Percentiles rank a stretch among this genome's conserved stretches.
These are phyloP conservation scores for Zygosaccharomyces pseudobailii DNA, from an alignment of 1,139 yeast species.

Conservation along the genomic window DNA sequence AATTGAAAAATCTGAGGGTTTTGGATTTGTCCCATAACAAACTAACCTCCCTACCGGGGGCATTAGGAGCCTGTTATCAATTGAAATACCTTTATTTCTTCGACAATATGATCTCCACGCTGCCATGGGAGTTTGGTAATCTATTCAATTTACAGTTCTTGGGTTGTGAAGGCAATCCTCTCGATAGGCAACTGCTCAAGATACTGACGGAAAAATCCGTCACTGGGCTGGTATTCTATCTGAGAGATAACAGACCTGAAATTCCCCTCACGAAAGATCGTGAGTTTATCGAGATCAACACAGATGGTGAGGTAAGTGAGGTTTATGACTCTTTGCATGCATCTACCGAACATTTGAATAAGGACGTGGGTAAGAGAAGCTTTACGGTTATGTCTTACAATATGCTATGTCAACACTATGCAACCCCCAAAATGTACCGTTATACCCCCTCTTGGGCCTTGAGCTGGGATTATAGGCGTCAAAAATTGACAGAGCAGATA, in stretches of 20 bases:
- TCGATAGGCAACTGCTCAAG: slow-evolving; percentile 60
- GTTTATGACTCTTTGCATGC: slow-evolving; percentile 31
- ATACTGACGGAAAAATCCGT: slow-evolving; percentile 80
- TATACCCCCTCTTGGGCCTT: slow-evolving; percentile 98
- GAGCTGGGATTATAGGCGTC: slow-evolving; percentile 87
- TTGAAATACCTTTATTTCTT: slow-evolving; percentile 79
- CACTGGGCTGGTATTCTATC: slow-evolving; percentile 68
- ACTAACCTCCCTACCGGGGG: slow-evolving; percentile 67
- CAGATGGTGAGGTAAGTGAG: slow-evolving; percentile 63
- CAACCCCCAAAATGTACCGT: slow-evolving; percentile 85
- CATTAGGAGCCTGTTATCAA: slow-evolving; percentile 76
- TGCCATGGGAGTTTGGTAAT: slow-evolving; percentile 85
- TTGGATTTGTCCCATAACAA: slow-evolving; percentile 81
- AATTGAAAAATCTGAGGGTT: slow-evolving; percentile 70
- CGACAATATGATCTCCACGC: slow-evolving; percentile 70
- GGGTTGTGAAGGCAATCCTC: slow-evolving; percentile 91
- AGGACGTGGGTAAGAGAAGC: slow-evolving; percentile 35
- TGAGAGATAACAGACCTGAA: slow-evolving; percentile 79
- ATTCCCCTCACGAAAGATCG: slow-evolving; percentile 65
- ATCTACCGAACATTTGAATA: slow-evolving; percentile 33
- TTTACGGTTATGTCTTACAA: slow-evolving; percentile 86
- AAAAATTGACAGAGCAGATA: slow-evolving; percentile 68
- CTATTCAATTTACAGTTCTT: slow-evolving; percentile 78
- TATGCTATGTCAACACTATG: slow-evolving; percentile 92
- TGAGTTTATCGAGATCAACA: slow-evolving; percentile 74